A percentile compares a stretch with the other conserved stretches of the same genome.
These are phyloP conservation scores for Eucalyptus erythrocorys DNA, from an alignment of 345 rosid genomes.

Conservation along the genomic window DNA sequence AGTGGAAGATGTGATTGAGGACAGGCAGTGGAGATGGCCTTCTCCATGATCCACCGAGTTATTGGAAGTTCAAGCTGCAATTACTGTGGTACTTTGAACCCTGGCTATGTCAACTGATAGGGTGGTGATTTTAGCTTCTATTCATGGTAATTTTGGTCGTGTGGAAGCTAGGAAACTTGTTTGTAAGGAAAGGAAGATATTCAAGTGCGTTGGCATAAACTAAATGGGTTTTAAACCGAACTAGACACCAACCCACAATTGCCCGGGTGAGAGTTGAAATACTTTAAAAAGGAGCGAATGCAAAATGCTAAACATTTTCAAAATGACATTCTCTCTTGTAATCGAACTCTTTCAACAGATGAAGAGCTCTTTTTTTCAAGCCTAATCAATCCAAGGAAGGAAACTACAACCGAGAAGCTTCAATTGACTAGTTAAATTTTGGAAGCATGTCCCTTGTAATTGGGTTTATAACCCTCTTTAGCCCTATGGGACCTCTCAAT, in stretches of 20 bases:
- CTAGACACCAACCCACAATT: not conserved
- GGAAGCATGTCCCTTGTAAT: not conserved
- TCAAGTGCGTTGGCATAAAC: not conserved
- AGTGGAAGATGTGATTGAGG: not conserved
- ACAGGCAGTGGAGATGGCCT: not conserved
- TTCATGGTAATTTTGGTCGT: not conserved
- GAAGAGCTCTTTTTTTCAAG: not conserved
- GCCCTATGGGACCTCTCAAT: not conserved
- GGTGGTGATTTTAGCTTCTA: not conserved
- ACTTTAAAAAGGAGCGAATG: not conserved
- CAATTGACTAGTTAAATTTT: not conserved
- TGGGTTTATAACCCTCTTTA: not conserved
- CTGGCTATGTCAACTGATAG: not conserved
- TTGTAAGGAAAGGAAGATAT: not conserved
- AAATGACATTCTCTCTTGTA: not conserved
- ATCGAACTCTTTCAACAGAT: not conserved
- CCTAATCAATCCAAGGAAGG: not conserved
- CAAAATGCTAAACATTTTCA: not conserved
- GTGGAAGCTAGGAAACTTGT: not conserved
- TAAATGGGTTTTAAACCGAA: not conserved
- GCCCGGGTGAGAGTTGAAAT: not conserved
- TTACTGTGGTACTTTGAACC: not conserved
- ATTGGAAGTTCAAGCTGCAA: not conserved
- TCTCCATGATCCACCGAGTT: not conserved
- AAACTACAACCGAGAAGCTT: not conserved